Percentiles rank a stretch among this genome's conserved stretches.
phyloP scores from a whole-genome alignment of 139 green algal genomes.

The Chlamydomonas sp. region DNA sequence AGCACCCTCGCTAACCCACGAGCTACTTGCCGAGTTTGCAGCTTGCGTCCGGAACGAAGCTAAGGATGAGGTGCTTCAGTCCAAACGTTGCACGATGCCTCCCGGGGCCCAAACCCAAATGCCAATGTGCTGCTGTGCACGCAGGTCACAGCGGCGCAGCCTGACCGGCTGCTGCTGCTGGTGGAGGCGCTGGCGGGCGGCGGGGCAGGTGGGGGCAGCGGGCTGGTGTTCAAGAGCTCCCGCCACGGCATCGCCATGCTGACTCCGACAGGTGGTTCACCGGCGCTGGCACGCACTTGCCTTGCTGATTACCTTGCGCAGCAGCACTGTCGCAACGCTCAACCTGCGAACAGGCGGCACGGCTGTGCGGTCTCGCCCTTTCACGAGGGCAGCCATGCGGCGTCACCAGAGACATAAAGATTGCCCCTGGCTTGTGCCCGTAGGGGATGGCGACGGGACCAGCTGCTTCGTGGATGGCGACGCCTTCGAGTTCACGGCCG shows the following conservation, averaged over 20 bases:
- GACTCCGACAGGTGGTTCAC: neutral
- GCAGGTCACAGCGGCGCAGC: neutral
- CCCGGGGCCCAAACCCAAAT: too few relatives aligned
- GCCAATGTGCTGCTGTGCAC: too few relatives aligned
- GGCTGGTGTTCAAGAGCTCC: neutral
- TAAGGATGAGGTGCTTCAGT: too few relatives aligned
- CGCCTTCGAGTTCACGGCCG: neutral
- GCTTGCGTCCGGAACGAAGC: neutral
- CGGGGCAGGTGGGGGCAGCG: neutral
- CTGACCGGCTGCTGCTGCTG: slow-evolving; percentile 5
- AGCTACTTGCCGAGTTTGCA: neutral
- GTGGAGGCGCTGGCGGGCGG: neutral
- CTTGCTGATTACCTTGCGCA: too few relatives aligned
- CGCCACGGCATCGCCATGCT: slow-evolving; percentile 10
- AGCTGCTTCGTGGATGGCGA: slow-evolving; percentile 12
- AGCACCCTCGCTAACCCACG: neutral
- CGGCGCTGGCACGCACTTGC: too few relatives aligned
- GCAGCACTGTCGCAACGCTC: too few relatives aligned
- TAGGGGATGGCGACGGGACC: neutral
- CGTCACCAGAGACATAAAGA: too few relatives aligned
- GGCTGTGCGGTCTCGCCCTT: too few relatives aligned
- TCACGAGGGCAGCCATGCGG: too few relatives aligned
- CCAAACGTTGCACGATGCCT: too few relatives aligned
- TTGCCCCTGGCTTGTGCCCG: too few relatives aligned
- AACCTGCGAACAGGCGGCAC: too few relatives aligned